Evolutionary conservation across 2,329 filamentous ascomycete species (phyloP).

Genomic region (Cladosporium sp.): DNA sequence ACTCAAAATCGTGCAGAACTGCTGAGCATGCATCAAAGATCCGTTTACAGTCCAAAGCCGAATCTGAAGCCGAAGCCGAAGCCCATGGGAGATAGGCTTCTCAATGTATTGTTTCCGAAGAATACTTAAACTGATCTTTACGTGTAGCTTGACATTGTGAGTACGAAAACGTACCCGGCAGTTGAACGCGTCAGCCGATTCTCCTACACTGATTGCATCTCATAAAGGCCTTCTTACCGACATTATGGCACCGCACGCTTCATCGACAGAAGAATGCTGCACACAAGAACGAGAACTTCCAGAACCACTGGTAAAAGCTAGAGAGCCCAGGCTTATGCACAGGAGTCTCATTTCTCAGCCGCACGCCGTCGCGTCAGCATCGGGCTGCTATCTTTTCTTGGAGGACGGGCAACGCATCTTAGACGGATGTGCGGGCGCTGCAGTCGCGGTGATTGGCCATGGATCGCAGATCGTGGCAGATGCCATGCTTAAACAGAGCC

Average conservation of each 20-base stretch:
- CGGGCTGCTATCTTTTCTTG: neutral
- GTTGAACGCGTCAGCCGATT: neutral
- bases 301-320: neutral
- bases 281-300: neutral
- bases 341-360: neutral
- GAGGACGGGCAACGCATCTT: constrained; percentile 56
- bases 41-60: neutral
- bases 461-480: constrained; percentile 46
- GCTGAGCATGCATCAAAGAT: neutral
- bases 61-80: neutral
- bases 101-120: neutral
- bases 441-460: constrained; percentile 69
- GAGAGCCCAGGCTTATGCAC: neutral
- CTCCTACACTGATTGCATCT: neutral
- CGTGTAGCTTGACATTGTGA: neutral
- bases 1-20: neutral
- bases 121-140: neutral
- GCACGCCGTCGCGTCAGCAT: neutral
- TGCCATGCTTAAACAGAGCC: constrained; percentile 61
- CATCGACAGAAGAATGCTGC: neutral
- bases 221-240: no score
- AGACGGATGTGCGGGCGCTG: constrained; percentile 71
- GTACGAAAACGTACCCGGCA: neutral
- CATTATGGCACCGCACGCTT: neutral
- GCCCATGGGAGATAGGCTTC: neutral